phyloP scores from a whole-genome alignment of 106 monocot genomes.

The Platanthera guangdongensis region DNA sequence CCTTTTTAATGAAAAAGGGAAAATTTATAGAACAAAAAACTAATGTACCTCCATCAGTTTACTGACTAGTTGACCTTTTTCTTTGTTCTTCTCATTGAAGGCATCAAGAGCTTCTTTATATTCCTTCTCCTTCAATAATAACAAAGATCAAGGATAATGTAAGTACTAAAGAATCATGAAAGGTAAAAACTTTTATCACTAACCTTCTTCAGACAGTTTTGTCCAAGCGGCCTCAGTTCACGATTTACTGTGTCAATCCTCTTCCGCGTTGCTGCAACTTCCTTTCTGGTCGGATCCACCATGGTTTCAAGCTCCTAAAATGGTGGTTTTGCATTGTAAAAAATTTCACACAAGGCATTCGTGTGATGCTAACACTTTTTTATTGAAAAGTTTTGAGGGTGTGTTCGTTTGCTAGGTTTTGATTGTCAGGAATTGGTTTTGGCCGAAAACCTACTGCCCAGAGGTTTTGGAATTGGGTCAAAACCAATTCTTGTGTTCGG shows the following conservation, averaged over 20 bases:
- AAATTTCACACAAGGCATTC: background rate
- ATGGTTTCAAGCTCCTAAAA: slow-evolving; percentile 84
- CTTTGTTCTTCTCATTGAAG: slow-evolving; percentile 70
- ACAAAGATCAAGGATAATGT: background rate
- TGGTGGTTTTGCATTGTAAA: background rate
- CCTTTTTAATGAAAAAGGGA: background rate
- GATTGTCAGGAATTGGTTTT: too few relatives aligned
- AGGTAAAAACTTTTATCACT: background rate
- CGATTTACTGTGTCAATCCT: slow-evolving; percentile 67
- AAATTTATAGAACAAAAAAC: background rate
- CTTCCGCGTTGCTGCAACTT: slow-evolving; percentile 61
- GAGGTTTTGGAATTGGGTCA: too few relatives aligned
- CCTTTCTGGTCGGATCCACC: slow-evolving; percentile 85
- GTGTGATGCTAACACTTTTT: background rate
- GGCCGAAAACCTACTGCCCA: too few relatives aligned
- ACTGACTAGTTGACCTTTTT: slow-evolving; percentile 54
- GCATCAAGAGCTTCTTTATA: slow-evolving; percentile 66
- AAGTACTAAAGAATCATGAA: background rate
- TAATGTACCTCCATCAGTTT: slow-evolving; percentile 59
- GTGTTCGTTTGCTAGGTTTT: too few relatives aligned
- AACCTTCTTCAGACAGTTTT: slow-evolving; percentile 82
- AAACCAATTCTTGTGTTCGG: too few relatives aligned
- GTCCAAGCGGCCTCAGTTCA: slow-evolving; percentile 79
- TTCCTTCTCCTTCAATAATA: slow-evolving; percentile 53
- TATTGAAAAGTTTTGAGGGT: too few relatives aligned